A percentile compares a stretch with the other conserved stretches of the same genome.
Conservation (phyloP, 495 filamentous ascomycete genomes). For the Eremomyces bilateralis region DNA sequence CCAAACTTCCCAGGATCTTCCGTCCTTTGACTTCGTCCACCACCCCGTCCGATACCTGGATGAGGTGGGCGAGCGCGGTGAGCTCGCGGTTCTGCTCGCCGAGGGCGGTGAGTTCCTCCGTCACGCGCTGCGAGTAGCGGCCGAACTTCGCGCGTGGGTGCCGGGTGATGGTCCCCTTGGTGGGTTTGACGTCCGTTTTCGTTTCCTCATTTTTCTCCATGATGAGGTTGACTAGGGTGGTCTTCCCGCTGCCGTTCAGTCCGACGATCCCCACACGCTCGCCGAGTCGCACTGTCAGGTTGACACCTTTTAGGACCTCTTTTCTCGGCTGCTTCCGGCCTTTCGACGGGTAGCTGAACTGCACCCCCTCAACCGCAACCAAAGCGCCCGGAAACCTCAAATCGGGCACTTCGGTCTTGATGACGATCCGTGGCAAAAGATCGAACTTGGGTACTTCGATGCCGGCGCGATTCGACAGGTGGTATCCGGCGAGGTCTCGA, state of each 20-base stretch:
- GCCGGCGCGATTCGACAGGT: constrained; percentile 30
- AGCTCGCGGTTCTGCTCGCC: constrained; percentile 24
- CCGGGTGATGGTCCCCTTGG: constrained; percentile 31
- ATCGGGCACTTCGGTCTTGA: constrained; percentile 36
- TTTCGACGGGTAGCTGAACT: constrained; percentile 30
- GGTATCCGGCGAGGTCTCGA: constrained; percentile 41
- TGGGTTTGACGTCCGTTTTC: constrained; percentile 16
- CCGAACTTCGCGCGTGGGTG: constrained; percentile 46
- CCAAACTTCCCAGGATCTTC: constrained; percentile 37
- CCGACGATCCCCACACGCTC: constrained; percentile 54
- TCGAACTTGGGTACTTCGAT: constrained; percentile 54
- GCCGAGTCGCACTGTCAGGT: constrained; percentile 41
- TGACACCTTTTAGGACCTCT: constrained; percentile 36
- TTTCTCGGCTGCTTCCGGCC: constrained; percentile 13
- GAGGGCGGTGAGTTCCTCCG: constrained; percentile 37
- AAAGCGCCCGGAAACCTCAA: constrained; percentile 54
- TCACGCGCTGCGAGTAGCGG: constrained; percentile 59
- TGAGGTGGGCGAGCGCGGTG: constrained; percentile 40
- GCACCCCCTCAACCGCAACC: constrained; percentile 41
- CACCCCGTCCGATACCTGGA: constrained; percentile 22
- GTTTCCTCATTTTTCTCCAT: constrained; percentile 17
- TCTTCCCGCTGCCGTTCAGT: constrained; percentile 54
- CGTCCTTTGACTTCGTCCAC: constrained; percentile 41
- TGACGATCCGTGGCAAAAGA: constrained; percentile 27
- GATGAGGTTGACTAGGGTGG: constrained; percentile 41